Percentiles rank a stretch among this genome's conserved stretches.
Conservation (phyloP, 2,329 filamentous ascomycete genomes). For the Grosmannia huntii region DNA sequence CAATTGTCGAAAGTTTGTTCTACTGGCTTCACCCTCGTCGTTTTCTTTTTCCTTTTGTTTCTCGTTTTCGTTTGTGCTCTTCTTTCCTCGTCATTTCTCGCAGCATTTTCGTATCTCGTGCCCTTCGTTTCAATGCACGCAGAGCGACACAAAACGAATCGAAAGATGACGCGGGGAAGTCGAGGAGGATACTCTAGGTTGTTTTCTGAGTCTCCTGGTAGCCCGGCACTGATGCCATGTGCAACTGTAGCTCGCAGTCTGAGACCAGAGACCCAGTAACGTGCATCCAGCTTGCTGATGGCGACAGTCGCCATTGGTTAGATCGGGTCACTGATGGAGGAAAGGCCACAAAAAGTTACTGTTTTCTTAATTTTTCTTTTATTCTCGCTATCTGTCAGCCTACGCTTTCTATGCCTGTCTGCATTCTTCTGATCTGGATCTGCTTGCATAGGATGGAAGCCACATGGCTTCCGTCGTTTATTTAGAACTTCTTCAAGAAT, state of each 20-base stretch:
- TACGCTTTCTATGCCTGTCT: background rate
- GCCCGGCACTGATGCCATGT: background rate
- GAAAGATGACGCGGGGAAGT: background rate
- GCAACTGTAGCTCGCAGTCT: background rate
- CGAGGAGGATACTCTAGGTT: background rate
- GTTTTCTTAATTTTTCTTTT: conserved; percentile 6
- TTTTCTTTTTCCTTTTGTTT: background rate
- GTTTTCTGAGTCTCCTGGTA: background rate
- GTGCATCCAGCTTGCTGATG: background rate
- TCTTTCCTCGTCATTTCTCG: background rate
- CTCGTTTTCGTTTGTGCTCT: background rate
- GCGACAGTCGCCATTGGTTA: background rate
- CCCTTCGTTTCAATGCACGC: background rate
- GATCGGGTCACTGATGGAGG: background rate
- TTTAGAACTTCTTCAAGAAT: conserved; percentile 30
- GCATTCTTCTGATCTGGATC: background rate
- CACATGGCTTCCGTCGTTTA: conserved; percentile 16
- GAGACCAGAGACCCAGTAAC: background rate
- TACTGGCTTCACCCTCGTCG: background rate
- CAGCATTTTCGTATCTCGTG: background rate
- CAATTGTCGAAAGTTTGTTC: conserved; percentile 9
- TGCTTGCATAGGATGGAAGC: conserved; percentile 16
- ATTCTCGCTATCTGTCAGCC: conserved; percentile 1
- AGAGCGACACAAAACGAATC: background rate
- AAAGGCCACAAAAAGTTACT: background rate